phyloP scores from a whole-genome alignment of 169 alveolate genomes.

The Neospora caninum region DNA sequence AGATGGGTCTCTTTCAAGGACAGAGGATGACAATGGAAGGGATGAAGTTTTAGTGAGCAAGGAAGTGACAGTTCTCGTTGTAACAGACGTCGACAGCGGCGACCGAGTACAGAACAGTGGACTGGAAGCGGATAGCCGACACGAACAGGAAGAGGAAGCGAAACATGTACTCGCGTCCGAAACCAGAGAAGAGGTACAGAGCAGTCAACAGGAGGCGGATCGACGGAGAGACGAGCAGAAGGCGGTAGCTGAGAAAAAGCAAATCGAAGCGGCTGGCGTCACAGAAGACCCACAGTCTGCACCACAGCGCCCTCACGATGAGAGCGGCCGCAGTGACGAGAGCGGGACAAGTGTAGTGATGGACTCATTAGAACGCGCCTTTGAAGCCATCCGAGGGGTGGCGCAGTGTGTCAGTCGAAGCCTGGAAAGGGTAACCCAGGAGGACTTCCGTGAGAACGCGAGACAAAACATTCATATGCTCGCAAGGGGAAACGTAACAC shows the following conservation, averaged over 20 bases:
- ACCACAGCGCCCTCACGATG: not conserved
- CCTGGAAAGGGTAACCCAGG: not conserved
- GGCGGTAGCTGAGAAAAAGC: not conserved
- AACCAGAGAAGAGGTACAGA: no score
- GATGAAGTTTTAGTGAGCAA: no score
- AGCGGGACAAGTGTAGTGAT: not conserved
- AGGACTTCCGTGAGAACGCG: not conserved
- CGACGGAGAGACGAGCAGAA: not conserved
- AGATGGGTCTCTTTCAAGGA: no score
- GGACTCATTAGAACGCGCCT: not conserved
- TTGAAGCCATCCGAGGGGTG: not conserved
- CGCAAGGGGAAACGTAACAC: not conserved
- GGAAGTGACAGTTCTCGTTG: no score
- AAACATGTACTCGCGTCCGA: no score
- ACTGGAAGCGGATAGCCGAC: no score
- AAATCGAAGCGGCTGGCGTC: not conserved
- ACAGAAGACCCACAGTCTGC: not conserved
- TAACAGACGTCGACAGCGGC: no score
- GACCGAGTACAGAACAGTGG: no score
- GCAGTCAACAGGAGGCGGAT: no score
- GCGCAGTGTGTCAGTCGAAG: not conserved
- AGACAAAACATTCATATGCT: not conserved
- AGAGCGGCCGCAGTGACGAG: not conserved
- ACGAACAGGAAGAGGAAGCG: no score
- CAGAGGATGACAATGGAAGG: no score